Conservation (phyloP, 2,329 filamentous ascomycete species). For the Hypocreales sp. region DNA sequence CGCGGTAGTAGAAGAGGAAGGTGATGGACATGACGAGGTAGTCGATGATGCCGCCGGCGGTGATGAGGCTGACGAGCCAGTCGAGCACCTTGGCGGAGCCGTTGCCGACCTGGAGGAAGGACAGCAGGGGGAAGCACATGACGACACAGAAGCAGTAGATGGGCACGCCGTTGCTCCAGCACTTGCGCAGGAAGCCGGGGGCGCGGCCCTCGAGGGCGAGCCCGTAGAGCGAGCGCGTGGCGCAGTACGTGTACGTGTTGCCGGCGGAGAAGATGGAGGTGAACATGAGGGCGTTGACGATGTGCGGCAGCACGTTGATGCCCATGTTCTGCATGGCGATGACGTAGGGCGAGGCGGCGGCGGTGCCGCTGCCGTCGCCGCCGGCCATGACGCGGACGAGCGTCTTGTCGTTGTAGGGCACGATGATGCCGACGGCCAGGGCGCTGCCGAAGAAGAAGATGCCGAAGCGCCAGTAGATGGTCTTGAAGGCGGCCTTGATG, state of each 20-base stretch:
- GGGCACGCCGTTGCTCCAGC: conserved; percentile 44
- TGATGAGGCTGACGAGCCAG: conserved; percentile 41
- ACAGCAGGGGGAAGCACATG: conserved; percentile 36
- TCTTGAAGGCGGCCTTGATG: conserved; percentile 56
- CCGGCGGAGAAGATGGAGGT: conserved; percentile 29
- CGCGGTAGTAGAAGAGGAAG: conserved; percentile 32
- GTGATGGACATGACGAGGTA: conserved; percentile 38
- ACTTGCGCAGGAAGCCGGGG: conserved; percentile 37
- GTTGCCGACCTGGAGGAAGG: conserved; percentile 34
- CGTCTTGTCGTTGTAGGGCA: conserved; percentile 46
- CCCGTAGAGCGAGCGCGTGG: conserved; percentile 32
- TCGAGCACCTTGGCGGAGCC: conserved; percentile 32
- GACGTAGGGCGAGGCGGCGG: conserved; percentile 45
- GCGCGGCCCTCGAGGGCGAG: conserved; percentile 34
- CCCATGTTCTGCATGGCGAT: conserved; percentile 43
- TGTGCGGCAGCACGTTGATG: conserved; percentile 35
- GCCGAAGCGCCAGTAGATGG: conserved; percentile 56
- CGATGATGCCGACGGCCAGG: conserved; percentile 48
- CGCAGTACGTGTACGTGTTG: conserved; percentile 36
- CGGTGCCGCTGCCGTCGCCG: conserved; percentile 20
- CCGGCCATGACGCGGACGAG: conserved; percentile 34
- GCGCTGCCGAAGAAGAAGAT: conserved; percentile 58
- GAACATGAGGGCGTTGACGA: conserved; percentile 38
- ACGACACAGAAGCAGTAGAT: conserved; percentile 40
- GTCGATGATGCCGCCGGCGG: conserved; percentile 43